These are phyloP conservation scores for Lachancea dasiensis DNA, from an alignment of 805 yeast species.

Conservation along the genomic window DNA sequence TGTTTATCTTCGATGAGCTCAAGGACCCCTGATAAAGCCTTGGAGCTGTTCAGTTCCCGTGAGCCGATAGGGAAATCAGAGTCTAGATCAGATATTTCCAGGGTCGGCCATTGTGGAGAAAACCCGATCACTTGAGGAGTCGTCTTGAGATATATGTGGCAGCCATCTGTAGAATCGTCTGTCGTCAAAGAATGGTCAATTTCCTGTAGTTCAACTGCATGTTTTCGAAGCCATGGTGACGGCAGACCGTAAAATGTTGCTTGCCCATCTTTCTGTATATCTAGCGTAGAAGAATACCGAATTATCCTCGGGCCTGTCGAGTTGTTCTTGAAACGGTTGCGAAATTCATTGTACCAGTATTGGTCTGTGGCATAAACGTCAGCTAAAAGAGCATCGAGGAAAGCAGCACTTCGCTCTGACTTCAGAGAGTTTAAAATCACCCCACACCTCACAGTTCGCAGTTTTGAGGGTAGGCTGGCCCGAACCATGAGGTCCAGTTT, in stretches of 20 bases:
- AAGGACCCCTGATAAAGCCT: slow-evolving; percentile 19
- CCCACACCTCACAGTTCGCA: slow-evolving; percentile 25
- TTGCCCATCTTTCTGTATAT: slow-evolving; percentile 9
- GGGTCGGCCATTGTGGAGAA: slow-evolving; percentile 6
- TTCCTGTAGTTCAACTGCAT: slow-evolving; percentile 23
- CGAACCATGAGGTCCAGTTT: slow-evolving; percentile 21
- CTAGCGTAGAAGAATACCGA: slow-evolving; percentile 20
- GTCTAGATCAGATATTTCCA: slow-evolving; percentile 9
- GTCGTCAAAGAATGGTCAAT: neutral
- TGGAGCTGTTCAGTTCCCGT: slow-evolving; percentile 24
- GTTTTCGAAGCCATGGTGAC: slow-evolving; percentile 22
- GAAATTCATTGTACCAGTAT: slow-evolving; percentile 25
- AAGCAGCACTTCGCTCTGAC: slow-evolving; percentile 13
- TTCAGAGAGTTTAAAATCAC: slow-evolving; percentile 18
- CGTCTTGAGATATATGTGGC: slow-evolving; percentile 27
- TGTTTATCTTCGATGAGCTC: slow-evolving; percentile 26
- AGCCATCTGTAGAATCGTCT: slow-evolving; percentile 17
- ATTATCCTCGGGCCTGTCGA: slow-evolving; percentile 12
- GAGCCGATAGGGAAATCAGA: slow-evolving; percentile 1
- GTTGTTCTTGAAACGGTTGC: slow-evolving; percentile 10
- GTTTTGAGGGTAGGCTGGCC: slow-evolving; percentile 4
- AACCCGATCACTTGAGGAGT: neutral
- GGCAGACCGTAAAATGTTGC: slow-evolving; percentile 21
- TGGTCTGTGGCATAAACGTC: slow-evolving; percentile 32
- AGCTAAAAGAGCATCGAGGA: slow-evolving; percentile 27